These are phyloP conservation scores for Apodospora peruviana DNA, from an alignment of 495 filamentous ascomycete species.

Conservation along the genomic window DNA sequence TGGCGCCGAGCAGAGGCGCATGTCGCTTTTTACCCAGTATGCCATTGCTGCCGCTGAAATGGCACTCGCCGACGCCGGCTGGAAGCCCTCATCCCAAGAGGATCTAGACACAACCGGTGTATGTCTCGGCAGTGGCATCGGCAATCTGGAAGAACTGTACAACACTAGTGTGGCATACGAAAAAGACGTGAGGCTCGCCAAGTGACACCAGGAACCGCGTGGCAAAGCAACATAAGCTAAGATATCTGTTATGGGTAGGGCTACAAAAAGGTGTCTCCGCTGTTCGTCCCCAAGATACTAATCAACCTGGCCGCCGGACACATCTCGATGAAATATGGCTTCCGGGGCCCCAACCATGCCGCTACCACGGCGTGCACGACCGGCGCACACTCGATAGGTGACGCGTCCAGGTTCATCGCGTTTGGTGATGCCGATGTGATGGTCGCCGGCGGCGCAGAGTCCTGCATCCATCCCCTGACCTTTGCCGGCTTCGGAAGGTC, in stretches of 20 bases:
- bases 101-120: constrained; percentile 76
- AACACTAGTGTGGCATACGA: constrained; percentile 72
- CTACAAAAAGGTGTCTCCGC: constrained; percentile 84
- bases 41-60: constrained; percentile 82
- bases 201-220: no score
- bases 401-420: constrained; percentile 84
- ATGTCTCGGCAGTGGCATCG: constrained; percentile 93
- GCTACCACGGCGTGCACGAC: constrained; percentile 94
- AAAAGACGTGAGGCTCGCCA: constrained; percentile 53
- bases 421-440: constrained; percentile 90
- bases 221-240: neutral
- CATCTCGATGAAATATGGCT: constrained; percentile 86
- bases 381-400: constrained; percentile 88
- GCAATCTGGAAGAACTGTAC: constrained; percentile 86
- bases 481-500: constrained; percentile 88
- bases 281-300: constrained; percentile 87
- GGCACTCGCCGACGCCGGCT: constrained; percentile 77
- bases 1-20: constrained; percentile 67
- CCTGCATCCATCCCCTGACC: constrained; percentile 91
- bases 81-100: constrained; percentile 57
- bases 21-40: constrained; percentile 91
- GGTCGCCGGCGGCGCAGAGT: constrained; percentile 89
- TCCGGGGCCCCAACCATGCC: constrained; percentile 86
- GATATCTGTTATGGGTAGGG: constrained; percentile 46
- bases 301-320: constrained; percentile 95